Conservation (phyloP, 768 basidiomycete species). For the Tulasnella calospora region DNA sequence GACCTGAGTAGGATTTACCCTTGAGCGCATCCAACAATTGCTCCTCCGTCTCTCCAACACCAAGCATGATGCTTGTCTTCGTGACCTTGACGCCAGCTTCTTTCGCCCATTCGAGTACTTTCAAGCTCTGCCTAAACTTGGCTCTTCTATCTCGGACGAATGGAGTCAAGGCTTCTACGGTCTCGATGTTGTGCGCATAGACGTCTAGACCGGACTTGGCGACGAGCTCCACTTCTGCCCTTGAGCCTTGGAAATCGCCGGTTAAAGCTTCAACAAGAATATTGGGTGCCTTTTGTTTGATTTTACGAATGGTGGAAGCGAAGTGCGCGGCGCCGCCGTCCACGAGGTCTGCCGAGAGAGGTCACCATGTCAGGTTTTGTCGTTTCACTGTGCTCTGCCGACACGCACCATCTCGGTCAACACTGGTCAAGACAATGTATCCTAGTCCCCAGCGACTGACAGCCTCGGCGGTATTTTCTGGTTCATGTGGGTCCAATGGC, state of each 20-base stretch:
- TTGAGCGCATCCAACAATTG: slow-evolving; percentile 77
- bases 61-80: slow-evolving; percentile 98
- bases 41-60: slow-evolving; percentile 83
- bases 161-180: slow-evolving; percentile 88
- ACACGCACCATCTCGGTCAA: slow-evolving; percentile 86
- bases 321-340: slow-evolving; percentile 94
- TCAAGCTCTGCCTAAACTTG: slow-evolving; percentile 57
- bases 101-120: slow-evolving; percentile 79
- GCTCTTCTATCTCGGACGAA: slow-evolving; percentile 93
- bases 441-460: slow-evolving; percentile 97
- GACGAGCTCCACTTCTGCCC: slow-evolving; percentile 70
- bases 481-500: slow-evolving; percentile 92
- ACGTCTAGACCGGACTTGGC: slow-evolving; percentile 94
- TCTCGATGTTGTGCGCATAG: slow-evolving; percentile 97
- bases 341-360: slow-evolving; percentile 59
- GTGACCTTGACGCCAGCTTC: slow-evolving; percentile 79
- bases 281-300: slow-evolving; percentile 96
- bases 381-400: neutral
- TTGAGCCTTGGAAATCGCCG: slow-evolving; percentile 81
- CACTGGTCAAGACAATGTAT: slow-evolving; percentile 94
- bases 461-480: slow-evolving; percentile 96
- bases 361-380: neutral
- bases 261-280: slow-evolving; percentile 96
- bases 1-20: slow-evolving; percentile 47
- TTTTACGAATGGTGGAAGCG: slow-evolving; percentile 89